Evolutionary conservation across 306 rosid species (phyloP).

Genomic region (Quillaja saponaria): DNA sequence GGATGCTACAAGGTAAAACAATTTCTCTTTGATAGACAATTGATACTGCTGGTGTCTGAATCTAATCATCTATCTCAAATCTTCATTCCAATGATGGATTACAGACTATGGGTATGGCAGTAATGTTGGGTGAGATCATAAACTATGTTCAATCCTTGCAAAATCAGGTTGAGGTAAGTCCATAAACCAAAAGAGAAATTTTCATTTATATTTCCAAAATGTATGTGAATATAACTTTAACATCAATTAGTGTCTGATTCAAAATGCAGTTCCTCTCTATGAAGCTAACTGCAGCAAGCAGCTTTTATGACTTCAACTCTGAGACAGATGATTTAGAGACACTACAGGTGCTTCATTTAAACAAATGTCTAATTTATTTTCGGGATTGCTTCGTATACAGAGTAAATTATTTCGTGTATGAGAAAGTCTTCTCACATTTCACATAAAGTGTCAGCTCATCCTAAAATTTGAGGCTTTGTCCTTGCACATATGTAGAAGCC

Average conservation of each 20-base stretch:
- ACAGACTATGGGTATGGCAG: slow-evolving; percentile 98
- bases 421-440: too few relatives aligned
- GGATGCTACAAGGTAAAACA: slow-evolving; percentile 83
- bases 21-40: too few relatives aligned
- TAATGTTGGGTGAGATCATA: slow-evolving; percentile 96
- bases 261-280: slow-evolving; percentile 81
- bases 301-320: slow-evolving; percentile 75
- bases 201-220: not conserved
- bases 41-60: too few relatives aligned
- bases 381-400: too few relatives aligned
- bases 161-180: slow-evolving; percentile 89
- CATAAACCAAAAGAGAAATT: not conserved
- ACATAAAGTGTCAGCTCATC: too few relatives aligned
- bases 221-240: slow-evolving; percentile 1
- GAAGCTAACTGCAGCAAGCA: slow-evolving; percentile 89
- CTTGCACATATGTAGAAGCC: too few relatives aligned
- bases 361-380: slow-evolving; percentile 8
- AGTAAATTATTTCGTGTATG: too few relatives aligned
- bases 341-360: slow-evolving; percentile 56
- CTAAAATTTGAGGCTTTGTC: too few relatives aligned
- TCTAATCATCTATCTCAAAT: slow-evolving; percentile 3
- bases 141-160: slow-evolving; percentile 96
- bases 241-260: slow-evolving; percentile 14
- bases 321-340: slow-evolving; percentile 69
- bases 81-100: slow-evolving; percentile 27